Evolutionary conservation across 2,329 filamentous ascomycete genomes (phyloP).

Genomic region (Talaromyces marneffei): DNA sequence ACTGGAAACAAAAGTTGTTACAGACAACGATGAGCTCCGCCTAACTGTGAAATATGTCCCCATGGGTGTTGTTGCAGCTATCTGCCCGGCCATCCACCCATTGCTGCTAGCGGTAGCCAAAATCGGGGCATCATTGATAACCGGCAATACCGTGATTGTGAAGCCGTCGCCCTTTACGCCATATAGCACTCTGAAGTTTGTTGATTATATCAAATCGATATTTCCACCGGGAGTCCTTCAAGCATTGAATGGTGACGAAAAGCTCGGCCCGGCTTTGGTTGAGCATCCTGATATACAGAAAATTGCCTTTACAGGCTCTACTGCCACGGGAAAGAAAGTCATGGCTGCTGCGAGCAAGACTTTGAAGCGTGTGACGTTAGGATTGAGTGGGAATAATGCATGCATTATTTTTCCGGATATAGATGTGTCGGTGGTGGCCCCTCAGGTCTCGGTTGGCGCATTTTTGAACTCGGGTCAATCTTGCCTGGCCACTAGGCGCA

Average conservation of each 20-base stretch:
- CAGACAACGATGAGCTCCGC: constrained; percentile 38
- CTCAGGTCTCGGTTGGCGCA: constrained; percentile 40
- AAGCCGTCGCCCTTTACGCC: constrained; percentile 54
- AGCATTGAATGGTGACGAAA: constrained; percentile 50
- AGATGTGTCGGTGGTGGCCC: constrained; percentile 34
- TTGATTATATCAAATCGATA: constrained; percentile 45
- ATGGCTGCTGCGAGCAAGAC: constrained; percentile 48
- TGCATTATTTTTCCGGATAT: constrained; percentile 51
- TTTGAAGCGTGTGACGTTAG: constrained; percentile 51
- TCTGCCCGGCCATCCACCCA: constrained; percentile 50
- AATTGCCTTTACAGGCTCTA: constrained; percentile 56
- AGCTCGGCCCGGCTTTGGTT: constrained; percentile 50
- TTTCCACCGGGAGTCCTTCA: constrained; percentile 55
- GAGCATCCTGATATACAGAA: constrained; percentile 52
- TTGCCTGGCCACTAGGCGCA: constrained; percentile 49
- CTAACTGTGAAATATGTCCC: constrained; percentile 44
- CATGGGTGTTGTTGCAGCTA: constrained; percentile 42
- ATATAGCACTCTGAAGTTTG: constrained; percentile 48
- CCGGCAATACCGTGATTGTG: constrained; percentile 52
- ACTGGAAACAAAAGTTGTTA: constrained; percentile 41
- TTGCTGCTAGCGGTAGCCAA: constrained; percentile 43
- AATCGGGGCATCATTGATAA: constrained; percentile 45
- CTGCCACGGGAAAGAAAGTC: constrained; percentile 45
- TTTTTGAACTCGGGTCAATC: constrained; percentile 54
- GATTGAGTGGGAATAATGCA: constrained; percentile 52